phyloP scores from a whole-genome alignment of 495 filamentous ascomycete genomes.

The Podospora tetraspora region DNA sequence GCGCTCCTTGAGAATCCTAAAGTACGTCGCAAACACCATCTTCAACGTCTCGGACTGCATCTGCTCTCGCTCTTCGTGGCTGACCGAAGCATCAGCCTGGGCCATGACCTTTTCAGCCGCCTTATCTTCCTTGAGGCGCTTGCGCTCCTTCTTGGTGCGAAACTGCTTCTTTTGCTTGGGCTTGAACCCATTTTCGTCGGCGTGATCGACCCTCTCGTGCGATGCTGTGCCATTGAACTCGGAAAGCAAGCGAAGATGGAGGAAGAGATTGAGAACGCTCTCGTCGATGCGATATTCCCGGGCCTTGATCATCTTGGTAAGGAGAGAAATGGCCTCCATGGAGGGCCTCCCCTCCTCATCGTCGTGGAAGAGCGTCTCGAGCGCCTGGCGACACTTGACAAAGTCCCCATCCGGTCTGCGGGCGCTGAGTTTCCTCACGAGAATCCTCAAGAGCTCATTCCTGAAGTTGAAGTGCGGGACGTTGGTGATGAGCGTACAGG shows the following conservation, averaged over 20 bases:
- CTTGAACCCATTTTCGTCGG: constrained; percentile 54
- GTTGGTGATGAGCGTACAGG: constrained; percentile 65
- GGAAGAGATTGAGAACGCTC: constrained; percentile 81
- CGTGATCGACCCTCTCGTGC: constrained; percentile 60
- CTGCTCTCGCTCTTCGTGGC: constrained; percentile 83
- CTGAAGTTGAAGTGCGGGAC: constrained; percentile 98
- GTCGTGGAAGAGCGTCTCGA: constrained; percentile 76
- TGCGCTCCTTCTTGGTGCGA: constrained; percentile 48
- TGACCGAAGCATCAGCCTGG: constrained; percentile 83
- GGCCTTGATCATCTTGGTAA: constrained; percentile 91
- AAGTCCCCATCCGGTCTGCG: constrained; percentile 65
- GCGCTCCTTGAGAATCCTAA: constrained; percentile 82
- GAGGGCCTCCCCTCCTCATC: constrained; percentile 86
- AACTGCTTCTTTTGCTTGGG: constrained; percentile 62
- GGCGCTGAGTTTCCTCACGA: constrained; percentile 73
- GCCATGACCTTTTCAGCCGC: constrained; percentile 87
- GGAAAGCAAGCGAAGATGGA: constrained; percentile 79
- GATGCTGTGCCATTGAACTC: constrained; percentile 84
- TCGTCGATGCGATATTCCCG: constrained; percentile 76
- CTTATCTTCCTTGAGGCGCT: constrained; percentile 72
- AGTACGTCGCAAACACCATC: constrained; percentile 90
- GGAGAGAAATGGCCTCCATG: constrained; percentile 75
- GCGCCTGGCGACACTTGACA: constrained; percentile 67
- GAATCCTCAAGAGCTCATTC: constrained; percentile 74
- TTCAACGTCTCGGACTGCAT: constrained; percentile 94